phyloP scores from a whole-genome alignment of 805 yeast genomes.

The Suhomyces sp. region DNA sequence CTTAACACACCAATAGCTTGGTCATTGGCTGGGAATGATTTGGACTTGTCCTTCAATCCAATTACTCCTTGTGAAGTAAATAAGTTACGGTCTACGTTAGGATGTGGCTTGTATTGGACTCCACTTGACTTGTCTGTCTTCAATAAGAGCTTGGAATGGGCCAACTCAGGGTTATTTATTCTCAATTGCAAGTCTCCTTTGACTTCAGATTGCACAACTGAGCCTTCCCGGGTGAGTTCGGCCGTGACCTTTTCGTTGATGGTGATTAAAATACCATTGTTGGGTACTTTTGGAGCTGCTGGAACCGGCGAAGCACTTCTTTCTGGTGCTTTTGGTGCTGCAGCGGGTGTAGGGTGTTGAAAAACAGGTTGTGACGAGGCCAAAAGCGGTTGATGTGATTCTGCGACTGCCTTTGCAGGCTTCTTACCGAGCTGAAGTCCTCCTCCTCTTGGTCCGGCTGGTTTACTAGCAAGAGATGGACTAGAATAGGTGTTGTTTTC shows the following conservation, averaged over 20 bases:
- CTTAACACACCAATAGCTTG: conserved; percentile 87
- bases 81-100: conserved; percentile 80
- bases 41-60: conserved; percentile 71
- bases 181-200: conserved; percentile 91
- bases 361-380: conserved; percentile 32
- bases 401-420: conserved; percentile 26
- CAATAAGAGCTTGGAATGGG: conserved; percentile 63
- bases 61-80: conserved; percentile 59
- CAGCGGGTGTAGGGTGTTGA: conserved; percentile 28
- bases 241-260: conserved; percentile 77
- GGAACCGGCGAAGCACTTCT: conserved; percentile 18
- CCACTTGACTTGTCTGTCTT: conserved; percentile 47
- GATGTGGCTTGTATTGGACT: conserved; percentile 88
- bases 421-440: conserved; percentile 78
- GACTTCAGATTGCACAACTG: conserved; percentile 63
- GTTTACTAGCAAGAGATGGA: conserved; percentile 11
- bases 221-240: conserved; percentile 80
- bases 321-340: conserved; percentile 13
- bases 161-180: conserved; percentile 70
- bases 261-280: conserved; percentile 77
- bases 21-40: conserved; percentile 89
- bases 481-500: conserved; percentile 17
- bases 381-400: conserved; percentile 29
- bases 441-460: conserved; percentile 45
- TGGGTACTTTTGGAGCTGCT: conserved; percentile 32